These are phyloP conservation scores for Cladosporium austrohemisphaericum DNA, from an alignment of 2,329 filamentous ascomycete genomes.

Conservation along the genomic window DNA sequence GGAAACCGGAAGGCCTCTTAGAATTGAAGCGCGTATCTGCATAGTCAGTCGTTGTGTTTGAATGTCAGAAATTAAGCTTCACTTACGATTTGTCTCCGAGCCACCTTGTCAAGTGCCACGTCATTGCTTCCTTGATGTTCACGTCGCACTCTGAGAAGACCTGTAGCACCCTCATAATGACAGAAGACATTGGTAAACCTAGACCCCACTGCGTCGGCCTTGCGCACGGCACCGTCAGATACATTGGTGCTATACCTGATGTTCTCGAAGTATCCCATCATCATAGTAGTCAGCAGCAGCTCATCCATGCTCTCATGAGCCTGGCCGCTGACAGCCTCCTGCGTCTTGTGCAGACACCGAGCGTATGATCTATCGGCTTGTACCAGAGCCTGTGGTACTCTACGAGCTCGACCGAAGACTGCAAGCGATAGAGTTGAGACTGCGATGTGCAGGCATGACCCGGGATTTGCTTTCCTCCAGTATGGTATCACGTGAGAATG, in stretches of 20 bases:
- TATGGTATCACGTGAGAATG: conserved; percentile 19
- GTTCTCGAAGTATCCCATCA: conserved; percentile 23
- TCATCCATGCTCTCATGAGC: conserved; percentile 23
- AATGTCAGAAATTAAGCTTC: background rate
- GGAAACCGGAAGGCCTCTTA: conserved; percentile 14
- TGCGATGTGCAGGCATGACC: conserved; percentile 23
- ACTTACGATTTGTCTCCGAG: conserved; percentile 9
- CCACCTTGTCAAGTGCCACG: conserved; percentile 7
- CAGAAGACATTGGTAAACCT: conserved; percentile 17
- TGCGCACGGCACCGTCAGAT: background rate
- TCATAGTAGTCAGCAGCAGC: conserved; percentile 24
- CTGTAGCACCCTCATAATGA: conserved; percentile 24
- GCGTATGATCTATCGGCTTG: conserved; percentile 17
- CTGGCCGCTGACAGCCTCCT: conserved; percentile 19
- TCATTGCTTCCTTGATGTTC: conserved; percentile 15
- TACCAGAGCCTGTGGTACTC: conserved; percentile 14
- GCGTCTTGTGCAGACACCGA: conserved; percentile 17
- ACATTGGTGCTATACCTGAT: conserved; percentile 11
- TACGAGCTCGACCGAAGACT: conserved; percentile 22
- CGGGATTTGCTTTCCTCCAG: conserved; percentile 14
- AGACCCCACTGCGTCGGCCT: conserved; percentile 1
- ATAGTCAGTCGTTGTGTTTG: conserved; percentile 15
- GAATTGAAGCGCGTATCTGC: conserved; percentile 18
- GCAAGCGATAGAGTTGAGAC: conserved; percentile 25
- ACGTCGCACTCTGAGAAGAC: conserved; percentile 21